Evolutionary conservation across 2,329 filamentous ascomycete species (phyloP), one percentile per base, ranked within the genome.

Genomic region (Cadophora sp.): DNA sequence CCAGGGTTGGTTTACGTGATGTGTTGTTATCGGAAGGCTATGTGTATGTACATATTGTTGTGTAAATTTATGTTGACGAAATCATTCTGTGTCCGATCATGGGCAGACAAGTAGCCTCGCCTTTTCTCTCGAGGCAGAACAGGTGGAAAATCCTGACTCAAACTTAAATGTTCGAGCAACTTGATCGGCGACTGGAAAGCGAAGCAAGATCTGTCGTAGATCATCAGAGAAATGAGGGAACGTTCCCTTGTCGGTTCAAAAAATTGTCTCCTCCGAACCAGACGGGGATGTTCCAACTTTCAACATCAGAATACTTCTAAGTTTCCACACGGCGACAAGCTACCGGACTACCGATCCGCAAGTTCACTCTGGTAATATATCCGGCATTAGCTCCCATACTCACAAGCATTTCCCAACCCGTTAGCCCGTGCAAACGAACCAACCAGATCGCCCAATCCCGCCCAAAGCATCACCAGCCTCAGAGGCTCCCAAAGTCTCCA

Each of bases 1-100:
- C 14, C 64, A 69, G 22, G 71, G 69, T 11, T 68, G 62, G 61
- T 68, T 73, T n/a, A 74, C 72, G 66, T 67, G 58, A 24, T 26
- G n/a, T 46, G 58, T 31, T 11, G 6, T 4, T 22, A 8, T 58
- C 7, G 55, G 26, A 12, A 37, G 34, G 34, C 7, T 37, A 12
- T 26, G 27, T 16, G 19, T 43, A 29, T 61, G 22, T 31, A 34
- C 50, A 56, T 22, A 22, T 31, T 19, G 8, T 11, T 34, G 1
- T 56, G 34, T 34, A 5, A 4, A 16, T 12, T 5, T 16, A 19
- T 43, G 40, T 43, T 3, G 8, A 43, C 40, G 40, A 43, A 43
- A 19, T 43, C 12, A 16, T 43, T 16, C 40, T 43, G 40, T 43
- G 2, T 43, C 14, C 16, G 40, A 43, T 37, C 8, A 16, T 53